A percentile compares a stretch with the other conserved stretches of the same genome.
Conservation (phyloP, 2,329 filamentous ascomycete genomes). For the Neurospora sp. region DNA sequence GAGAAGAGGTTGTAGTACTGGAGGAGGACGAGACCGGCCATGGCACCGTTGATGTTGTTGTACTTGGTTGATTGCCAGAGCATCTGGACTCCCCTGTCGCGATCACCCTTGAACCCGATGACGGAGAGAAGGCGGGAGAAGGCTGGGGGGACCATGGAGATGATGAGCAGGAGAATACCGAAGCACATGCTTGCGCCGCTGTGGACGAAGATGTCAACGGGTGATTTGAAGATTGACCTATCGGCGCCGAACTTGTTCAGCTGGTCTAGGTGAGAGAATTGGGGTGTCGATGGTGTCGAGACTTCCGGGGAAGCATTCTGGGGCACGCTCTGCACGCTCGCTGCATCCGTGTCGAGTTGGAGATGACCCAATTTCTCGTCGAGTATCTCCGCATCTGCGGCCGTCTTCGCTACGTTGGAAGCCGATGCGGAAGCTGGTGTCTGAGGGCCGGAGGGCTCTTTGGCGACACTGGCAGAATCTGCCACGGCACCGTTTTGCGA, state of each 20-base stretch:
- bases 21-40: conserved; percentile 72
- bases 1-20: conserved; percentile 84
- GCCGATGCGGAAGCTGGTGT: conserved; percentile 35
- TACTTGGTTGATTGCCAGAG: conserved; percentile 86
- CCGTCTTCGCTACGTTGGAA: conserved; percentile 28
- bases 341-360: background rate
- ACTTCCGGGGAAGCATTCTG: background rate
- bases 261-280: conserved; percentile 16
- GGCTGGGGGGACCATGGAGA: conserved; percentile 87
- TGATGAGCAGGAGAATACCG: conserved; percentile 71
- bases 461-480: conserved; percentile 49
- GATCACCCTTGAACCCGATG: conserved; percentile 84
- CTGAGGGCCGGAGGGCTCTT: conserved; percentile 32
- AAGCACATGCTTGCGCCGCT: conserved; percentile 85
- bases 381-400: conserved; percentile 2
- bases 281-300: conserved; percentile 7
- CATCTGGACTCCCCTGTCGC: conserved; percentile 70
- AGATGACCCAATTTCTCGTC: conserved; percentile 13
- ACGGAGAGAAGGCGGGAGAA: conserved; percentile 82
- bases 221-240: conserved; percentile 57
- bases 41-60: conserved; percentile 83
- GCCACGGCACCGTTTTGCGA: conserved; percentile 26
- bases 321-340: background rate
- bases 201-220: conserved; percentile 80
- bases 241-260: conserved; percentile 40